These are phyloP conservation scores for Hydnomerulius pinastri DNA, from an alignment of 768 basidiomycete genomes.

Conservation along the genomic window DNA sequence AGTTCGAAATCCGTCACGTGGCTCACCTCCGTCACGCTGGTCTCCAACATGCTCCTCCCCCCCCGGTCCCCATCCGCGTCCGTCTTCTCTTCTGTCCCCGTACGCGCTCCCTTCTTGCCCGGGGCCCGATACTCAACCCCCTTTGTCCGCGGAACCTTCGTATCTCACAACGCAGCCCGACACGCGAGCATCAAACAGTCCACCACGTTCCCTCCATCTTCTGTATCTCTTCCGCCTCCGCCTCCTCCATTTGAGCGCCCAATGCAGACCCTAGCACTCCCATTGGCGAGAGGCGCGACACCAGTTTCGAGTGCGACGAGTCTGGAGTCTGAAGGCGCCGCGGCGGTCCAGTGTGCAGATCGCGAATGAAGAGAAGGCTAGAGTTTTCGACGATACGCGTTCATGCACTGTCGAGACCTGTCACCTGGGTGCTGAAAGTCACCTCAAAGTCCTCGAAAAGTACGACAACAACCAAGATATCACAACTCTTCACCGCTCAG, in stretches of 20 bases:
- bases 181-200: slow-evolving; percentile 82
- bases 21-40: slow-evolving; percentile 42
- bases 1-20: slow-evolving; percentile 82
- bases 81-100: slow-evolving; percentile 44
- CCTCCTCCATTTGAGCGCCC: slow-evolving; percentile 66
- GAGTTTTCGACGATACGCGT: slow-evolving; percentile 41
- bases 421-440: too few species aligned
- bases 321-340: too few species aligned
- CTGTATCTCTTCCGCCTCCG: too few species aligned
- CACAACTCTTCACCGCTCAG: too few species aligned
- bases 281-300: slow-evolving; percentile 79
- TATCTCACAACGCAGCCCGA: slow-evolving; percentile 78
- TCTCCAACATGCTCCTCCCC: slow-evolving; percentile 55
- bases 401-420: too few species aligned
- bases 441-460: too few species aligned
- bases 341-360: too few species aligned
- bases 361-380: too few species aligned
- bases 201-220: slow-evolving; percentile 74
- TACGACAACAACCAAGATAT: too few species aligned
- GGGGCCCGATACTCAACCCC: slow-evolving; percentile 65
- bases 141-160: slow-evolving; percentile 74
- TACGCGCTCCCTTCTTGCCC: slow-evolving; percentile 24
- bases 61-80: slow-evolving; percentile 49
- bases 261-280: slow-evolving; percentile 76
- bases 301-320: slow-evolving; percentile 74